phyloP scores from a whole-genome alignment of 2,329 filamentous ascomycete genomes.

The Catunica adiposa region DNA sequence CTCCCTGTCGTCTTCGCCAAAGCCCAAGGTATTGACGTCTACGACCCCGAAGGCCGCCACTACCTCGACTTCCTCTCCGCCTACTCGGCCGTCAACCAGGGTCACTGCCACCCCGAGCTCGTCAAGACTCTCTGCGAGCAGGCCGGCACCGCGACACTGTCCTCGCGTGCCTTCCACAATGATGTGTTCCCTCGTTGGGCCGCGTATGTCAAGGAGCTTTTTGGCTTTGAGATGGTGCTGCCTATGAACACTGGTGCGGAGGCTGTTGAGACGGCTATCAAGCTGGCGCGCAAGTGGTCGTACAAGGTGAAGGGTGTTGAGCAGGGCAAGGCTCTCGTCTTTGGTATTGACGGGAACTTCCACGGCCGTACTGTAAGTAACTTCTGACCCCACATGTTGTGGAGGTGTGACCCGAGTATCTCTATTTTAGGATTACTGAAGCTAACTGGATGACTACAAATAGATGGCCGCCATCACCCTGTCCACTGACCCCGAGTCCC shows the following conservation, averaged over 20 bases:
- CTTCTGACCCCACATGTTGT: too few relatives aligned
- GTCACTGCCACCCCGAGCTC: constrained; percentile 92
- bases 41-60: constrained; percentile 90
- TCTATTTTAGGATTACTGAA: too few relatives aligned
- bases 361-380: constrained; percentile 78
- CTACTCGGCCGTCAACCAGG: constrained; percentile 95
- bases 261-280: constrained; percentile 88
- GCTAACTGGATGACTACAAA: too few relatives aligned
- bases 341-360: constrained; percentile 83
- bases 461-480: constrained; percentile 90
- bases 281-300: constrained; percentile 93
- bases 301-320: constrained; percentile 92
- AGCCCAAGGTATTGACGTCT: constrained; percentile 73
- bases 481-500: constrained; percentile 87
- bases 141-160: constrained; percentile 75
- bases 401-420: too few relatives aligned
- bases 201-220: constrained; percentile 73
- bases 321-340: constrained; percentile 65
- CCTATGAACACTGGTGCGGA: constrained; percentile 98
- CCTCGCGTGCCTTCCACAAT: constrained; percentile 92
- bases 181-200: constrained; percentile 95
- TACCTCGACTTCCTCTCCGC: constrained; percentile 97
- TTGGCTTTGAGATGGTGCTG: constrained; percentile 94
- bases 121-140: constrained; percentile 82
- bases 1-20: constrained; percentile 84